A percentile compares a stretch with the other conserved stretches of the same genome.
These are phyloP conservation scores for Aspergillus hiratsukae DNA, from an alignment of 2,329 filamentous ascomycete species.

Conservation along the genomic window DNA sequence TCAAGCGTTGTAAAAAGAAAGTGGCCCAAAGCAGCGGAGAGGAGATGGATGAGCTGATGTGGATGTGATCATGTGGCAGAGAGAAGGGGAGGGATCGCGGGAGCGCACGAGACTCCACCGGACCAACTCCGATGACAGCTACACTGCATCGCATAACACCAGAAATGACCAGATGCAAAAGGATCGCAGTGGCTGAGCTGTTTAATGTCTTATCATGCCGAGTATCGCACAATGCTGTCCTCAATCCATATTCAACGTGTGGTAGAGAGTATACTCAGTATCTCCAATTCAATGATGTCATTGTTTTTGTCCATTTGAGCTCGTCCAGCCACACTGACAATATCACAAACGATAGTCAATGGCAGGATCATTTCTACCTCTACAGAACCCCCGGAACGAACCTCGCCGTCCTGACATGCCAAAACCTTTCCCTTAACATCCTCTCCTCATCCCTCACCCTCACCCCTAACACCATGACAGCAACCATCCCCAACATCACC, in stretches of 20 bases:
- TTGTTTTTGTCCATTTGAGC: not conserved
- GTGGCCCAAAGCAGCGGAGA: not conserved
- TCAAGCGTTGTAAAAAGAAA: not conserved
- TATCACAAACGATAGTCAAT: not conserved
- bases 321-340: not conserved
- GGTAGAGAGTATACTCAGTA: not conserved
- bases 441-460: constrained; percentile 48
- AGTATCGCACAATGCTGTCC: too few species aligned
- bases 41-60: not conserved
- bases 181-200: too few species aligned
- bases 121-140: constrained; percentile 10
- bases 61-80: not conserved
- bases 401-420: constrained; percentile 46
- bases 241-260: too few species aligned
- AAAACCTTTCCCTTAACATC: constrained; percentile 49
- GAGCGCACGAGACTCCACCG: constrained; percentile 1
- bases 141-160: not conserved
- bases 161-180: too few species aligned
- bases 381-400: constrained; percentile 43
- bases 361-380: not conserved
- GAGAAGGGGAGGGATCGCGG: not conserved
- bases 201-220: too few species aligned
- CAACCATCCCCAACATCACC: not conserved
- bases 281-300: not conserved
- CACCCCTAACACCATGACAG: constrained; percentile 19